phyloP scores from a whole-genome alignment of 441 rosid species.

The Geranium incanum region DNA sequence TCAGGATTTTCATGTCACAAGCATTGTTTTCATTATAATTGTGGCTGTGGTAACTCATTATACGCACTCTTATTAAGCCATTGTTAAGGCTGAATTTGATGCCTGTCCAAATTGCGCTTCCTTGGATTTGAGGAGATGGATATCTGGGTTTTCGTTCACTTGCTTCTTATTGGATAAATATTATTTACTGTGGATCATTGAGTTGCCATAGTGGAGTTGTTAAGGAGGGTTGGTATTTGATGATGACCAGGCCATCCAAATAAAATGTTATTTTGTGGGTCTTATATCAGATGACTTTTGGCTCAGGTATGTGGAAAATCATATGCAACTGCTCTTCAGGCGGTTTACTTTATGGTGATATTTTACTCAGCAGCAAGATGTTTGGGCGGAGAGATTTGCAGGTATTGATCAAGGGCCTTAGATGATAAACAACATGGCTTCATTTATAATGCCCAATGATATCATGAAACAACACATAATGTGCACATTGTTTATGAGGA shows the following conservation, averaged over 20 bases:
- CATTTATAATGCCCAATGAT: background rate
- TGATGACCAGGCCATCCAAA: background rate
- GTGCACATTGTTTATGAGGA: background rate
- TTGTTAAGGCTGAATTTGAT: background rate
- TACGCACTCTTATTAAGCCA: background rate
- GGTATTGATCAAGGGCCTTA: background rate
- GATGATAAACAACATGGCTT: background rate
- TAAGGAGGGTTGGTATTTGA: background rate
- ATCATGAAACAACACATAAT: background rate
- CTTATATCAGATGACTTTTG: background rate
- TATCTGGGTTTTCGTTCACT: background rate
- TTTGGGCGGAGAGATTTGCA: background rate
- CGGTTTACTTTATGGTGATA: constrained; percentile 12
- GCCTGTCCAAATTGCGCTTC: background rate
- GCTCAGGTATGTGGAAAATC: background rate
- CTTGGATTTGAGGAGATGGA: background rate
- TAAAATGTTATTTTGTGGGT: background rate
- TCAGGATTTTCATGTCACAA: background rate
- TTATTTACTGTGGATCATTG: background rate
- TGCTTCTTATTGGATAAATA: background rate
- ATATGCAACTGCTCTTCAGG: background rate
- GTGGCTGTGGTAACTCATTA: background rate
- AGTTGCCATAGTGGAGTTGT: background rate
- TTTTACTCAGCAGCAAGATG: constrained; percentile 9
- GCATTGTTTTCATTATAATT: background rate